Base-by-base conservation (phyloP, 2,329 filamentous ascomycete genomes). In the Monosporascus ibericus region DNA sequence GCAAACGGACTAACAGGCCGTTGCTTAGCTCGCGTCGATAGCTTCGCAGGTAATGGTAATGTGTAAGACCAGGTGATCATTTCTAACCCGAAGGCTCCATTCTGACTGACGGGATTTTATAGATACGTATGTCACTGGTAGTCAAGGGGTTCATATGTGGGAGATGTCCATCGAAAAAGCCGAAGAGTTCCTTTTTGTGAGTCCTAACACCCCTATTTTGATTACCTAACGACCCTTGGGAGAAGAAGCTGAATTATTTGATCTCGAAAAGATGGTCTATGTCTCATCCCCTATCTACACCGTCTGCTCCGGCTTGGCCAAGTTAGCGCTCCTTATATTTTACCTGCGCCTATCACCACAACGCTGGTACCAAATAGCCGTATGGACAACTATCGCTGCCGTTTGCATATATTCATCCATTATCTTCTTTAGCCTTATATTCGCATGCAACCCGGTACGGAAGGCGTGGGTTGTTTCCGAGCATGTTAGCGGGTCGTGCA, bases 401-500 rank as follows among this genome's bases (percentile, higher is more conserved):
- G 58, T 59, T 7, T 47, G 58, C 36, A 52, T 42, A 6, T 48
- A 48, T 25, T 44, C 36, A 2, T 17, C 39, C 24, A 25, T 30
- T 7, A n/a, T 24, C 17, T 27, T 38, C 36, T 51, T 50, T 20
- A 17, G 22, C 3, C 6, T 48, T 22, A 54, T 60, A 6, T 62
- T 67, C 36, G 63, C 63, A 27, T 67, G 64, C 52, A 42, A 52
- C 8, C 64, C 64, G 0, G 36, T 64, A 6, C 40, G 48, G 11
- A 57, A 46, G 22, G 55, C 58, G 8, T 67, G 60, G 61, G 55
- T 61, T 37, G 27, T 50, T 6, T 47, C 24, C 14, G 30, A 39
- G 54, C 69, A 18, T 61, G 60, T 24, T 11, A 11, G 9, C 8
- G 47, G 34, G 11, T 17, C n/a, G 39, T 75, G 73, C 57, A 64